These are phyloP conservation scores for Nitzschia sp. DNA, from an alignment of 108 stramenopile genomes.

Conservation along the genomic window DNA sequence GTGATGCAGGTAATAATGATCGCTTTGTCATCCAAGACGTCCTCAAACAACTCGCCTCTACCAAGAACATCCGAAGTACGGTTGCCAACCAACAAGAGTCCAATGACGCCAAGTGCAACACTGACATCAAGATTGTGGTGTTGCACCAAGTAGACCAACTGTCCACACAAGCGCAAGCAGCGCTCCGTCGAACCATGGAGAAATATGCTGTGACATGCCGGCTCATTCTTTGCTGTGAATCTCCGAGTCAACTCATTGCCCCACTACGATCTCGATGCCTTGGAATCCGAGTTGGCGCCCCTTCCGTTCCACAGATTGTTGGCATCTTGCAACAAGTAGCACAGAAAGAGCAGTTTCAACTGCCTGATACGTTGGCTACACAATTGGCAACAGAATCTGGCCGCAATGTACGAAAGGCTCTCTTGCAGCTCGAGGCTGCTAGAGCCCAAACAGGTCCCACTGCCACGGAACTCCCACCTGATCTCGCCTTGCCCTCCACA, in stretches of 20 bases:
- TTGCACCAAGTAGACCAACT: constrained; percentile 92
- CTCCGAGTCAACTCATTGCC: constrained; percentile 89
- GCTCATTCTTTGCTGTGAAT: constrained; percentile 90
- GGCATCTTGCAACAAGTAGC: constrained; percentile 73
- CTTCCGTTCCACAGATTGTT: constrained; percentile 71
- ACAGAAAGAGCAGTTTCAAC: constrained; percentile 66
- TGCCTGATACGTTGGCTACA: constrained; percentile 76
- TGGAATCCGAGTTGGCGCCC: constrained; percentile 92
- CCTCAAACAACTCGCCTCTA: constrained; percentile 97
- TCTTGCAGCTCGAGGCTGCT: constrained; percentile 96
- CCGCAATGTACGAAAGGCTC: constrained; percentile 94
- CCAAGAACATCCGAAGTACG: constrained; percentile 56
- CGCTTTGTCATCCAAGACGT: constrained; percentile 97
- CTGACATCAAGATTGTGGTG: constrained; percentile 90
- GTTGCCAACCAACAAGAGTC: constrained; percentile 21
- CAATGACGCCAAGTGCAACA: neutral
- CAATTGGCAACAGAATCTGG: constrained; percentile 68
- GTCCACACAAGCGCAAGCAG: constrained; percentile 90
- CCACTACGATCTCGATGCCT: constrained; percentile 95
- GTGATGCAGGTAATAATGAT: constrained; percentile 95
- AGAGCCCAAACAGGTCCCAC: constrained; percentile 60
- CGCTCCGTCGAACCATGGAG: constrained; percentile 97
- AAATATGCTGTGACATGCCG: constrained; percentile 93
- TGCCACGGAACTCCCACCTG: constrained; percentile 42
- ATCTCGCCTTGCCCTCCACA: constrained; percentile 55